These are phyloP conservation scores for Oropetium thomaeum DNA, from an alignment of 176 grass and related monocot species.

Conservation along the genomic window DNA sequence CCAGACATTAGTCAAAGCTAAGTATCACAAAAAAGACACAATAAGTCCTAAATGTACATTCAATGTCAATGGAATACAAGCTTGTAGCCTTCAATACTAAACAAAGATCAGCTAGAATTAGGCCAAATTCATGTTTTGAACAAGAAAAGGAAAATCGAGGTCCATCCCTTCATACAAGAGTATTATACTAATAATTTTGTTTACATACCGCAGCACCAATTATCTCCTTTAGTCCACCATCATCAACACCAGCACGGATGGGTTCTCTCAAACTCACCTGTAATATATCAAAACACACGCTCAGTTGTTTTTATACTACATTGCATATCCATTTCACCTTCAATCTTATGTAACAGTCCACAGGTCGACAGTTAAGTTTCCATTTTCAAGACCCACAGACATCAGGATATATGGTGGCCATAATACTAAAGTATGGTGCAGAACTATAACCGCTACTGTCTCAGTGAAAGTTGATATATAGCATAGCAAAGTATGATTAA, in stretches of 20 bases:
- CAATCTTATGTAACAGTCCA: not conserved
- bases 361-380: no score
- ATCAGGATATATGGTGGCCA: no score
- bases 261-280: slow-evolving; percentile 95
- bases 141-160: not conserved
- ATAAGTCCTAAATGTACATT: not conserved
- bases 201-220: slow-evolving; percentile 75
- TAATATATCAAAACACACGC: slow-evolving; percentile 32
- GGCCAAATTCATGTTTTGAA: not conserved
- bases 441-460: no score
- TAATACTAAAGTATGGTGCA: no score
- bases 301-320: not conserved
- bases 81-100: not conserved
- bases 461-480: no score
- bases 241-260: slow-evolving; percentile 63
- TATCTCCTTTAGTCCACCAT: slow-evolving; percentile 74
- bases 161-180: not conserved
- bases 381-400: no score
- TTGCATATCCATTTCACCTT: not conserved
- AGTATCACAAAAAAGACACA: not conserved
- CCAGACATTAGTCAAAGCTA: not conserved
- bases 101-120: not conserved
- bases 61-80: not conserved
- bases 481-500: no score
- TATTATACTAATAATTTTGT: slow-evolving; percentile 20